Conservation (phyloP, 768 basidiomycete species). For the Hygrocybe coccinea region DNA sequence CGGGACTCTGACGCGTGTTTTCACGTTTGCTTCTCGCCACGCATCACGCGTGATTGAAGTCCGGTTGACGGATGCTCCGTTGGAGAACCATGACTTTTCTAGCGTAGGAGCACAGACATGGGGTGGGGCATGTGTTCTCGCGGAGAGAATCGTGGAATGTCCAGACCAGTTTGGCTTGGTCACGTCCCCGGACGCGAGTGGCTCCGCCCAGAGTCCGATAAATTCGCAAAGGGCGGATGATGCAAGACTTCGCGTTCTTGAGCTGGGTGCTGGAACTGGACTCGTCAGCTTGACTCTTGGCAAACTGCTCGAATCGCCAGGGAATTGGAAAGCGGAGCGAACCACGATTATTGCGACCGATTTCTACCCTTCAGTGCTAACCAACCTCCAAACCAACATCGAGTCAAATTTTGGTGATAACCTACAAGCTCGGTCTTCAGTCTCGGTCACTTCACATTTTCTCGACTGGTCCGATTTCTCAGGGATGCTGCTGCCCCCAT, state of each 20-base stretch:
- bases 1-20: constrained; percentile 50
- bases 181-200: neutral
- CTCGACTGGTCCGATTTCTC: constrained; percentile 58
- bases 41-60: constrained; percentile 29
- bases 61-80: constrained; percentile 59
- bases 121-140: constrained; percentile 79
- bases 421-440: constrained; percentile 13
- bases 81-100: constrained; percentile 63
- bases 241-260: constrained; percentile 47
- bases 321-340: neutral
- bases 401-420: constrained; percentile 36
- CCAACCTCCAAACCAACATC: constrained; percentile 64
- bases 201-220: neutral
- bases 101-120: constrained; percentile 86
- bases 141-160: constrained; percentile 61
- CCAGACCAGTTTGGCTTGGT: constrained; percentile 49
- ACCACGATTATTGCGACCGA: constrained; percentile 61
- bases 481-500: constrained; percentile 10
- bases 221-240: neutral
- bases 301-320: constrained; percentile 36
- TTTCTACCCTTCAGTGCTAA: constrained; percentile 68
- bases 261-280: constrained; percentile 84
- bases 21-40: constrained; percentile 36
- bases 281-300: constrained; percentile 62
- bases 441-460: constrained; percentile 15